Evolutionary conservation across 805 yeast species (phyloP).

Genomic region (Hanseniaspora lachancei): DNA sequence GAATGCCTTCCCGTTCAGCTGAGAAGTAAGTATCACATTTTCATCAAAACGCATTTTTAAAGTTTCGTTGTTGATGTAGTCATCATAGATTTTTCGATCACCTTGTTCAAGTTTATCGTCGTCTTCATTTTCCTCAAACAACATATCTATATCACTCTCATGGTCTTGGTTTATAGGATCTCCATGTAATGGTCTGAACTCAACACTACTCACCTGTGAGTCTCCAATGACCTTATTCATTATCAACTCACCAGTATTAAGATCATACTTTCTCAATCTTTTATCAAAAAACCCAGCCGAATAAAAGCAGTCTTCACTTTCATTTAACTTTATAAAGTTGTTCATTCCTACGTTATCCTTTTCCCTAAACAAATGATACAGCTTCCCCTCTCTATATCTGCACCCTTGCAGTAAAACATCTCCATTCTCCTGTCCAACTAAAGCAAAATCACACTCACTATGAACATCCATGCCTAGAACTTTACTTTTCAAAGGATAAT

Average conservation of each 20-base stretch:
- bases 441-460: conserved; percentile 66
- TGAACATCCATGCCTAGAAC: conserved; percentile 81
- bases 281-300: conserved; percentile 84
- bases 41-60: conserved; percentile 27
- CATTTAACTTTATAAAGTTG: conserved; percentile 56
- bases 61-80: conserved; percentile 18
- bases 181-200: conserved; percentile 46
- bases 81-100: background rate
- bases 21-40: conserved; percentile 58
- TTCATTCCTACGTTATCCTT: conserved; percentile 35
- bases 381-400: conserved; percentile 67
- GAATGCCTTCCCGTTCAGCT: conserved; percentile 68
- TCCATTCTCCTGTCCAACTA: conserved; percentile 71
- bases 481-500: conserved; percentile 57
- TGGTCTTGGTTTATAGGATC: conserved; percentile 15
- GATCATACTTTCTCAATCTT: conserved; percentile 68
- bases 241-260: conserved; percentile 50
- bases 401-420: conserved; percentile 78
- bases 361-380: conserved; percentile 59
- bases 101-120: conserved; percentile 21
- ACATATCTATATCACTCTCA: conserved; percentile 34
- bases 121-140: conserved; percentile 45
- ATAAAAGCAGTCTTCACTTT: conserved; percentile 47
- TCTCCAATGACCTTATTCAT: conserved; percentile 42
- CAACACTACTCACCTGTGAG: conserved; percentile 70